phyloP scores from a whole-genome alignment of 2,329 filamentous ascomycete genomes.

The Fusarium mexicanum region DNA sequence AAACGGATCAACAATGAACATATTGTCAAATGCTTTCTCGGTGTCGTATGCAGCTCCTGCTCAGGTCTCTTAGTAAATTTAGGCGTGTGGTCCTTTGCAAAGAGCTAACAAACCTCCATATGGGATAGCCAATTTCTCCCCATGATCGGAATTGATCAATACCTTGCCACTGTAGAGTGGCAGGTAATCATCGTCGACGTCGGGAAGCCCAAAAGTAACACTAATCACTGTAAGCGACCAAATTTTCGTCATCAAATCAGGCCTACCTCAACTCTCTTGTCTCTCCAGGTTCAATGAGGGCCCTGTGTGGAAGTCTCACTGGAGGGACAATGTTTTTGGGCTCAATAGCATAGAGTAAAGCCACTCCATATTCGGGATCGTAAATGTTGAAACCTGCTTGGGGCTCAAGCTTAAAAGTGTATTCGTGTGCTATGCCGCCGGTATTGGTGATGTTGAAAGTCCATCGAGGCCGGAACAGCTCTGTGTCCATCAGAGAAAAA shows the following conservation, averaged over 20 bases:
- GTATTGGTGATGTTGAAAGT: conserved; percentile 55
- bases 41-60: conserved; percentile 51
- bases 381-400: conserved; percentile 52
- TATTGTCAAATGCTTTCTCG: conserved; percentile 51
- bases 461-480: conserved; percentile 51
- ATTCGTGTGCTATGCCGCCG: conserved; percentile 51
- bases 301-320: conserved; percentile 43
- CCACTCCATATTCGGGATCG: conserved; percentile 44
- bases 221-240: conserved; percentile 25
- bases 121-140: conserved; percentile 54
- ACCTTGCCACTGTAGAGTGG: conserved; percentile 58
- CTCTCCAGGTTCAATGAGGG: conserved; percentile 44
- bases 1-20: conserved; percentile 47
- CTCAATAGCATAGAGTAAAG: conserved; percentile 40
- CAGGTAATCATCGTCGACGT: conserved; percentile 48
- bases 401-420: conserved; percentile 53
- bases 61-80: neutral
- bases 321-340: conserved; percentile 44
- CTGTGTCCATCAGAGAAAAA: conserved; percentile 61
- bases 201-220: conserved; percentile 44
- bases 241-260: no score
- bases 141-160: conserved; percentile 51
- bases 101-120: conserved; percentile 48
- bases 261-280: conserved; percentile 43
- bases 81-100: neutral